Evolutionary conservation across 2,329 filamentous ascomycete genomes (phyloP), one percentile per base, ranked within the genome.

Genomic region (Colletotrichum sp.): DNA sequence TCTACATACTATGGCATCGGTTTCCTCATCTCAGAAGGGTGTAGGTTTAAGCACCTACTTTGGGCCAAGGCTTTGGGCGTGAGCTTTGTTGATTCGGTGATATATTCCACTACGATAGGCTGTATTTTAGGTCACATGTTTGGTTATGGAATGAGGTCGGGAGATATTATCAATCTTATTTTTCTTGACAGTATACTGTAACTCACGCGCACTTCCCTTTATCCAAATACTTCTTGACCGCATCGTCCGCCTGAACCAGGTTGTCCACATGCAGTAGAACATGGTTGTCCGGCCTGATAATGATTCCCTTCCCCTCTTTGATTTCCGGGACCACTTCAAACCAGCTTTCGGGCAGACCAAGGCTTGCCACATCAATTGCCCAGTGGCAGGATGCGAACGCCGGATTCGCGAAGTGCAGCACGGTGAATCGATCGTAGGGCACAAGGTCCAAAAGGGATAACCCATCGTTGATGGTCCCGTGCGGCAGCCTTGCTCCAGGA

Each of bases 241-340:
- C 68, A 72, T 55, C 8, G 3, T 63, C 24, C 24, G 72, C 72
- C 55, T 75, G 62, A 8, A 4, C 15, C 8, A 9, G 62, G 30
- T 32, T 36, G 12, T 68, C 55, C 39, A 75, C 72, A 64, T 57
- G 68, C 36, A 59, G 13, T 24, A 75, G 69, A 32, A 75, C 63
- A 12, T 39, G 72, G 10, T 68, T 69, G 63, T 75, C 72, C 15
- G 72, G 72, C n/a, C 72, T 72, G 12, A 75, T 69, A 36, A 75
- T 2, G 12, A 75, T 75, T 0, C 62, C 72, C 18, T 72, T 75
- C 15, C 72, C 68, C 8, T 16, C 12, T 55, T 68, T 72, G 72
- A 72, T 67, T 22, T 57, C 72, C 10, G 63, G 72, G 2, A 72
- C 68, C 10, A 28, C 63, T 36, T 67, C 24, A 57, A 44, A 63